Percentiles rank a stretch among this genome's conserved stretches.
Evolutionary conservation across 2,329 filamentous ascomycete species (phyloP).

Genomic region (Elsinoe arachidis): DNA sequence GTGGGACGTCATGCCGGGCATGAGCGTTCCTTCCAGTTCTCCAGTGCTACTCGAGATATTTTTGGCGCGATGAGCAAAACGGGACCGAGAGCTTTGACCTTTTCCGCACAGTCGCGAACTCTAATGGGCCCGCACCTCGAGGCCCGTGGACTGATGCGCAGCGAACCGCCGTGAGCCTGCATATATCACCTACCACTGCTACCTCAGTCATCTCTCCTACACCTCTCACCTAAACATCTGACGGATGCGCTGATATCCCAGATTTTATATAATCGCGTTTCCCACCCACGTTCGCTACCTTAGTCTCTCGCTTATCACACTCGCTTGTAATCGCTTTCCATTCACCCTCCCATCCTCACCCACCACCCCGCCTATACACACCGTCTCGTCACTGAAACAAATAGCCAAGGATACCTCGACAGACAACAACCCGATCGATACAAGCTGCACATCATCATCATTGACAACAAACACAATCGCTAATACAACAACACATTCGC

Average conservation of each 20-base stretch:
- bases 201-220: slow-evolving; percentile 5
- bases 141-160: background rate
- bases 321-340: slow-evolving; percentile 9
- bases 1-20: slow-evolving; percentile 4
- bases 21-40: background rate
- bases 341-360: background rate
- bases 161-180: background rate
- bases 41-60: background rate
- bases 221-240: slow-evolving; percentile 3
- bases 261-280: slow-evolving; percentile 12
- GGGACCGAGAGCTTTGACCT: background rate
- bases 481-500: slow-evolving; percentile 11
- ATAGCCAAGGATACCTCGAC: background rate
- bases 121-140: background rate
- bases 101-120: background rate
- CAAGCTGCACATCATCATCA: background rate
- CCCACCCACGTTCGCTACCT: slow-evolving; percentile 4
- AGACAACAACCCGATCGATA: background rate
- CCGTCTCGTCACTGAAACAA: background rate
- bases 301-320: slow-evolving; percentile 14
- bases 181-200: slow-evolving; percentile 12
- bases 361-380: background rate
- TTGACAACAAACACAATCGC: slow-evolving; percentile 1
- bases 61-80: background rate
- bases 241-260: slow-evolving; percentile 10